Evolutionary conservation across 2,329 filamentous ascomycete genomes (phyloP), one percentile per base, ranked within the genome.

Genomic region (Xenosphaeropsis pyriputrescens): DNA sequence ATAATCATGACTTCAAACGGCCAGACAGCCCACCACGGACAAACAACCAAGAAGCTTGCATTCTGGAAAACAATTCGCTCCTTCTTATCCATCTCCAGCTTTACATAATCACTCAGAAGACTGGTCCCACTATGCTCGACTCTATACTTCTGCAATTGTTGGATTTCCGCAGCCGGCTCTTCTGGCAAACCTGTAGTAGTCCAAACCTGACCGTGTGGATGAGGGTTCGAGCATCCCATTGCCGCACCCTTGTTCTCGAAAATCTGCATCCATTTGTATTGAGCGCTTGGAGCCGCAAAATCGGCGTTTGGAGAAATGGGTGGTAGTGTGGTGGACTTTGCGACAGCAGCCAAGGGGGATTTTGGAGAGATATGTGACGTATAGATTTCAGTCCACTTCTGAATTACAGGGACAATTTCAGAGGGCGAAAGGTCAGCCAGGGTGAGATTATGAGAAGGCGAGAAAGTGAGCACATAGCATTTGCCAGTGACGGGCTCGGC

Each of bases 191-290:
- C 81, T 16, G 85, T 94, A 0, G 88, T 93, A 2, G 85, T 91
- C 91, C 91, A 98, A 44, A 95, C 70, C 58, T 98, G 91, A 41
- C 91, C 89, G 61, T 98, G 91, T 1, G 91, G 91, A 57, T 98
- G 91, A 1, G 91, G 91, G 57, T 98, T 98, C 2, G 89, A 96
- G 65, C 91, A 98, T 37, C 91, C 91, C 91, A 98, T 98, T 9
- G 89, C 85, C 1, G 83, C 77, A 37, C 91, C 91, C 62, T 98
- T 98, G 67, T 98, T 98, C 63, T 98, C 91, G 45, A 98, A 98
- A 46, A 98, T 96, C 57, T 98, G 91, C 88, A 98, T 95, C 62
- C 93, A 96, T 38, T 82, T 75, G 51, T 93, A 85, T 59, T 93
- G 85, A 38, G 82, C 72, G 37, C 69, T 75, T 4, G 85, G 79